Evolutionary conservation across 345 rosid genomes (phyloP), one percentile per base, ranked within the genome.

Genomic region (Lumnitzera racemosa): DNA sequence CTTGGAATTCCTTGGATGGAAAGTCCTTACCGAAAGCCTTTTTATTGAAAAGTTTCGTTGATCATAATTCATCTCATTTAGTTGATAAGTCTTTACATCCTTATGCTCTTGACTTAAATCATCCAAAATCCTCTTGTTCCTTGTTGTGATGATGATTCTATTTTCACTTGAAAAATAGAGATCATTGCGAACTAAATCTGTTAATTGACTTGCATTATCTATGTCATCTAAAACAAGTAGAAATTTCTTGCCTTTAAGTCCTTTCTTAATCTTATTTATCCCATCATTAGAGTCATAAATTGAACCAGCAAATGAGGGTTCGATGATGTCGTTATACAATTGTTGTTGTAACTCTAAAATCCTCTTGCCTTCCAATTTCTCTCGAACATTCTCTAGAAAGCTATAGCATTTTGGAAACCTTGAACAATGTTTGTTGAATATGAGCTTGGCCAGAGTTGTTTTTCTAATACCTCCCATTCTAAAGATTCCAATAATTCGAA

Each of bases 271-370:
- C 11, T 10, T 0, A 0, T 20, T 13, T 5, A 51, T 51, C 48
- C 56, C 64, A 2, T 13, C 56, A 49, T n/a, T 9, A 2, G 2
- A 6, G 24, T 36, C 27, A 25, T 13, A 11, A 1, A 61, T 36
- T 0, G 0, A 11, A 0, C 7, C 2, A 13, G 0, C 20, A 17
- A 2, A 9, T 3, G 0, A 0, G 15, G 0, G 10, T 3, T 4
- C 11, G 0, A 0, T 12, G 20, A 49, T 27, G 31, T 27, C 24
- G 16, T 27, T 6, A 2, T 49, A n/a, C 4, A 51, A 14, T 56
- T 17, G 16, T 15, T 15, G 43, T 0, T 62, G 66, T 25, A 25
- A 24, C 12, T 36, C 8, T 53, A 14, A 12, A 53, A 2, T 12
- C 29, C 57, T 54, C 29, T 6, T 6, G 20, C 29, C 20, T 54